These are phyloP conservation scores for Trametes hirsuta DNA, from an alignment of 1,284 basidiomycete genomes.

Conservation along the genomic window DNA sequence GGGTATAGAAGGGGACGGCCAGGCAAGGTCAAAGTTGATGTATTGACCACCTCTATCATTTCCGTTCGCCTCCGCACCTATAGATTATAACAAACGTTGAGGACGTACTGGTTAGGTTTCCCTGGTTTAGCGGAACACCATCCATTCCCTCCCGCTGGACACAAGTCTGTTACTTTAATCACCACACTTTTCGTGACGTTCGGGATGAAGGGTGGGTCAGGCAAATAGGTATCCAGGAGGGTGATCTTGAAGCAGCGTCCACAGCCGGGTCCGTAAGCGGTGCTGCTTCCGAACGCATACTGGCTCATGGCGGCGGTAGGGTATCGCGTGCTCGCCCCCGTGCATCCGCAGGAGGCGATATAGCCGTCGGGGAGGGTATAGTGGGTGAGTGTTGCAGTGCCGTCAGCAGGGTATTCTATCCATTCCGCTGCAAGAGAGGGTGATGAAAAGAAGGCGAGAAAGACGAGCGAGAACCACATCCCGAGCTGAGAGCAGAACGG, in stretches of 20 bases:
- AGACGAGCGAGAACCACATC: constrained; percentile 12
- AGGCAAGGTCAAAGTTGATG: constrained; percentile 79
- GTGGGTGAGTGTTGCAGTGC: constrained; percentile 37
- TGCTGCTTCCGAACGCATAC: constrained; percentile 75
- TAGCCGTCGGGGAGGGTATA: constrained; percentile 49
- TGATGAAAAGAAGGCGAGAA: constrained; percentile 10
- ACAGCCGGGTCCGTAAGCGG: constrained; percentile 73
- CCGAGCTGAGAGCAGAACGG: not conserved
- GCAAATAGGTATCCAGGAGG: constrained; percentile 65
- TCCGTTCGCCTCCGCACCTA: not conserved
- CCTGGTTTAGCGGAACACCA: constrained; percentile 71
- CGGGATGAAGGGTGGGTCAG: constrained; percentile 72
- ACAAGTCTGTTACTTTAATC: constrained; percentile 76
- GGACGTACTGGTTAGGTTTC: constrained; percentile 61
- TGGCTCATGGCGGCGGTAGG: constrained; percentile 78
- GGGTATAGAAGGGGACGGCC: constrained; percentile 71
- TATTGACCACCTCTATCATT: constrained; percentile 57
- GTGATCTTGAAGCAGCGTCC: constrained; percentile 79
- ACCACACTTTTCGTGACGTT: constrained; percentile 62
- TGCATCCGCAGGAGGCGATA: constrained; percentile 67
- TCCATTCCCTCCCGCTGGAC: constrained; percentile 58
- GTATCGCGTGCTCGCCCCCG: constrained; percentile 66
- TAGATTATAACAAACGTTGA: not conserved
- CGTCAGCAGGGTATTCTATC: constrained; percentile 54
- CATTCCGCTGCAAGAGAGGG: constrained; percentile 39